Evolutionary conservation across 345 rosid genomes (phyloP), one percentile per base, ranked within the genome.

Genomic region (Sonneratia alba): DNA sequence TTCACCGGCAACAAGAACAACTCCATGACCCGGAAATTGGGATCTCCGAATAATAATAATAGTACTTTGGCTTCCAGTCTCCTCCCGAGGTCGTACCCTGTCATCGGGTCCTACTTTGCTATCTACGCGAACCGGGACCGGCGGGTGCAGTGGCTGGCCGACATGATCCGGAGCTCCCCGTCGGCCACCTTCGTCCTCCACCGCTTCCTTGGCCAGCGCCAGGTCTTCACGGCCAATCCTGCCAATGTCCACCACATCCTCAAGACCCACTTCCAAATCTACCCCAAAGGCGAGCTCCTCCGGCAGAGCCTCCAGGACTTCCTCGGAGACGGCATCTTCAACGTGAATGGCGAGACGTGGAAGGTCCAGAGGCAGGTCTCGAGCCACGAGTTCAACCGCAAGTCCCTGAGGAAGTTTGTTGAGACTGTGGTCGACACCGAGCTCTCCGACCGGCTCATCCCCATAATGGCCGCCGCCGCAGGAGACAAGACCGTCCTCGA

Each of bases 291-390:
- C 2, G 74, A 49, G 1, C 42, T 61, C 6, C 72, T 76, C 14
- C 77, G 70, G 19, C 12, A 47, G 3, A 3, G 42, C 36, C 85
- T 89, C 9, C 80, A 66, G 3, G 95, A 89, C 81, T 76, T 93
- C 67, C 90, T 90, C 2, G 92, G 98, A 36, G 69, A 79, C 6
- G 97, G 98, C 10, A 89, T 90, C 70, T 90, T 93, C 70, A 90
- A 86, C 71, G 75, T 78, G 1, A 87, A 93, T 36, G 96, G 90
- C 0, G 89, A 82, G 0, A 71, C 77, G 53, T 90, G 91, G 96
- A 87, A 81, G 80, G 78, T 85, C 69, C 95, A 92, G 73, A 84
- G 97, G 66, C 88, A 86, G 72, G 84, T 87, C 73, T 80, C 92
- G 0, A 93, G 97, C 74, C 86, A 84, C 32, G 95, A 93, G 72